A percentile compares a stretch with the other conserved stretches of the same genome.
phyloP scores from a whole-genome alignment of 345 rosid species.

The Crucihimalaya himalaica region DNA sequence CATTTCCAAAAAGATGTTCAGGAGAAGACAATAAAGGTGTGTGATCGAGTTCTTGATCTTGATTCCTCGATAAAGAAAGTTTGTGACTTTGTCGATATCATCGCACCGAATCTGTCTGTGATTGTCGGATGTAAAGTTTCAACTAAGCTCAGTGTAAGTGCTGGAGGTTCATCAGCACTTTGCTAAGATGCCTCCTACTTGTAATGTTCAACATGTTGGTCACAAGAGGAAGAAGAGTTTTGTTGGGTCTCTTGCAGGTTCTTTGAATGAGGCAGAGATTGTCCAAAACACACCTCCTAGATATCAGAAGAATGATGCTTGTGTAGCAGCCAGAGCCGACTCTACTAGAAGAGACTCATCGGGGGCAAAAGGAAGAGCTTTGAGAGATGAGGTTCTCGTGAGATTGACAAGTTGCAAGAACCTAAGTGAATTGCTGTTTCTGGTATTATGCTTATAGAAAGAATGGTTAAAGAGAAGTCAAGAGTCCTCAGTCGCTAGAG shows the following conservation, averaged over 20 bases:
- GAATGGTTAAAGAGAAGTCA: too few species aligned
- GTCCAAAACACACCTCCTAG: background rate
- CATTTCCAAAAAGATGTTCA: background rate
- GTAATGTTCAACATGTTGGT: constrained; percentile 57
- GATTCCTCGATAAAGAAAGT: constrained; percentile 70
- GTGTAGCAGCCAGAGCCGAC: background rate
- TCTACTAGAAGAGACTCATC: background rate
- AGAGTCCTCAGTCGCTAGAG: too few species aligned
- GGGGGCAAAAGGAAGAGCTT: background rate
- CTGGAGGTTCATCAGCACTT: constrained; percentile 80
- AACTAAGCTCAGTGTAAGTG: constrained; percentile 79
- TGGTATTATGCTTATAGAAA: too few species aligned
- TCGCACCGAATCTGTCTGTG: constrained; percentile 80
- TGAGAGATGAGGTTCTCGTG: background rate
- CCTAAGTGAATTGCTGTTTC: constrained; percentile 1
- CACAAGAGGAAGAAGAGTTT: constrained; percentile 61
- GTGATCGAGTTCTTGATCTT: constrained; percentile 76
- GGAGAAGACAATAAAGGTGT: constrained; percentile 63
- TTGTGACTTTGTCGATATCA: constrained; percentile 72
- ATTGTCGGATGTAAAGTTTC: constrained; percentile 80
- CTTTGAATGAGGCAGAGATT: background rate
- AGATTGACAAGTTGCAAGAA: background rate
- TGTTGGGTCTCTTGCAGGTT: background rate
- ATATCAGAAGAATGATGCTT: background rate
- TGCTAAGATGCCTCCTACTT: constrained; percentile 77